Evolutionary conservation across 768 basidiomycete species (phyloP).

Genomic region (Boletus subcaerulescens): DNA sequence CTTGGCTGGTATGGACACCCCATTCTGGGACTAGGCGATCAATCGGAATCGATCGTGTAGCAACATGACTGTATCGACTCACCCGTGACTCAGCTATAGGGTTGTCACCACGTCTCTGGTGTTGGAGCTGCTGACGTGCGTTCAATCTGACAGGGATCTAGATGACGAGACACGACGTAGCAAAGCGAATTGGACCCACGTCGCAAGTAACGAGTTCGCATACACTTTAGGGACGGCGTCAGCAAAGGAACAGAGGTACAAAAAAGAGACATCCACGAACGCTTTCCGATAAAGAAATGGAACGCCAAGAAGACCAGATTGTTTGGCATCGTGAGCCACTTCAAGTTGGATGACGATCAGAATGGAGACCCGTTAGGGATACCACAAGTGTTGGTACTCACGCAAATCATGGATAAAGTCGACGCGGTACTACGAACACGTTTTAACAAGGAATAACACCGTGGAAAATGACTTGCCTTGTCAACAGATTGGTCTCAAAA

Average conservation of each 20-base stretch:
- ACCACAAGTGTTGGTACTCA: conserved; percentile 19
- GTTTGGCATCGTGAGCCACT: conserved; percentile 47
- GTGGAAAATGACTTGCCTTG: conserved; percentile 32
- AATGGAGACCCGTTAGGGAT: not conserved
- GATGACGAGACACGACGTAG: no score
- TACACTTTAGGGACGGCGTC: conserved; percentile 37
- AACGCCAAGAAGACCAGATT: conserved; percentile 53
- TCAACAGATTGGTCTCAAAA: conserved; percentile 51
- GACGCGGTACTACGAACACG: conserved; percentile 35
- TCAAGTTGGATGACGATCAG: not conserved
- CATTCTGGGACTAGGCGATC: no score
- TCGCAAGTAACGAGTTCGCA: conserved; percentile 50
- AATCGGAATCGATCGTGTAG: no score
- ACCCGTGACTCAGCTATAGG: no score
- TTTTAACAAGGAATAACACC: not conserved
- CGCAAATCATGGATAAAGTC: conserved; percentile 41
- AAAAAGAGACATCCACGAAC: conserved; percentile 25
- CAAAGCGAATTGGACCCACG: conserved; percentile 17
- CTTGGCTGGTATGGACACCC: no score
- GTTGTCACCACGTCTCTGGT: no score
- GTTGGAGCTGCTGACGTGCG: no score
- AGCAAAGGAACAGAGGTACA: not conserved
- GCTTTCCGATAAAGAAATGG: conserved; percentile 52
- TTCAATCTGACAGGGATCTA: no score
- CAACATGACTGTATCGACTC: no score